phyloP scores from a whole-genome alignment of 176 grass and related monocot genomes.

The Saccharum officinarum region DNA sequence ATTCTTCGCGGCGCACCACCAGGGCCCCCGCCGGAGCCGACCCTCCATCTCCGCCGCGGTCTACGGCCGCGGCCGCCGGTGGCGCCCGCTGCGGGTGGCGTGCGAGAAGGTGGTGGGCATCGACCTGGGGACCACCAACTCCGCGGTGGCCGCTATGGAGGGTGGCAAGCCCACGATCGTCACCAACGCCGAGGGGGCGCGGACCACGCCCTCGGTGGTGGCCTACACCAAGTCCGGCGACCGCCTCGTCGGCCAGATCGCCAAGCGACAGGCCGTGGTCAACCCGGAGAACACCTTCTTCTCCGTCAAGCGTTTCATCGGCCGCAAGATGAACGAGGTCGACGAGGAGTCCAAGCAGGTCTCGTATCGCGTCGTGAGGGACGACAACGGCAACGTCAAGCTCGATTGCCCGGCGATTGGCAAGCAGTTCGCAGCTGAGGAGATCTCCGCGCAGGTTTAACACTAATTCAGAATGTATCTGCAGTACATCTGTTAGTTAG shows the following conservation, averaged over 20 bases:
- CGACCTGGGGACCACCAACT: slow-evolving; percentile 89
- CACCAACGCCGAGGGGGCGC: slow-evolving; percentile 81
- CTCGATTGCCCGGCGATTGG: slow-evolving; percentile 72
- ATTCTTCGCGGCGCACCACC: slow-evolving; percentile 29
- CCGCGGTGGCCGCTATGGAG: slow-evolving; percentile 75
- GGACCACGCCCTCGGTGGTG: slow-evolving; percentile 82
- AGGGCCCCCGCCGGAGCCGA: background rate
- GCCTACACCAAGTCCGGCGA: slow-evolving; percentile 77
- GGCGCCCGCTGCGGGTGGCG: slow-evolving; percentile 54
- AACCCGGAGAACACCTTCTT: slow-evolving; percentile 89
- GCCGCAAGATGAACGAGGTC: slow-evolving; percentile 78
- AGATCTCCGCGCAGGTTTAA: slow-evolving; percentile 67
- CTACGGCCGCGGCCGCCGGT: slow-evolving; percentile 38
- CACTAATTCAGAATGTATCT: background rate
- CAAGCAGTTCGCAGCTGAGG: slow-evolving; percentile 69
- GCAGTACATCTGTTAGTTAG: background rate
- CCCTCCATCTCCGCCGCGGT: slow-evolving; percentile 28
- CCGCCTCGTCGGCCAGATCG: slow-evolving; percentile 77
- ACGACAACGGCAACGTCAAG: slow-evolving; percentile 79
- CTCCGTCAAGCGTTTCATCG: slow-evolving; percentile 79
- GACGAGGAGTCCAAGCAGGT: slow-evolving; percentile 79
- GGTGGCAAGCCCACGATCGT: slow-evolving; percentile 83
- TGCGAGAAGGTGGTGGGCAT: slow-evolving; percentile 80
- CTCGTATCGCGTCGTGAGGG: slow-evolving; percentile 57
- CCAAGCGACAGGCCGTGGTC: slow-evolving; percentile 81